Base-by-base conservation (phyloP, 441 rosid genomes). In the Aquilaria agallochum region DNA sequence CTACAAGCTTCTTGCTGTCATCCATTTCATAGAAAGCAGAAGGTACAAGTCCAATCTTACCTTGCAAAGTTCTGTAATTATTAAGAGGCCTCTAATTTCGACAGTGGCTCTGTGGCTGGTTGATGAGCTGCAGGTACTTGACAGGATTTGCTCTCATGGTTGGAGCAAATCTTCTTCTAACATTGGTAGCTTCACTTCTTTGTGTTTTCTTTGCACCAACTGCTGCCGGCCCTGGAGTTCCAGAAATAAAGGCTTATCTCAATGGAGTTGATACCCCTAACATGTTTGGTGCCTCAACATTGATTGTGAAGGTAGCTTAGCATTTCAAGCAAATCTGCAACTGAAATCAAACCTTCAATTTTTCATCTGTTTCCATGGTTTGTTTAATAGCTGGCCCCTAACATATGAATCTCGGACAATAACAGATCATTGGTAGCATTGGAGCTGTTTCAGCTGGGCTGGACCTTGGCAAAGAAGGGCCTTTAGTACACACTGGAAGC, bases 181-280 rank as follows among this genome's bases (percentile, higher is more conserved):
- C 97, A n/a, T 59, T 81, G 44, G 65, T 76, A 54, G 97, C 98
- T 5, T 69, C 97, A 60, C 68, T 84, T 55, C 81, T 93, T 12
- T 85, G 92, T 64, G 96, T 88, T 15, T 88, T 71, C 45, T 88
- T 90, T 62, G 98, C 98, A 20, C 96, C 98, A 1, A 90, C 98
- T 0, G 98, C 98, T 0, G 97, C 98, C 31, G 98, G 98, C 10
- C 97, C 97, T 42, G 97, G 97, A n/a, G 87, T 93, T 32, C 97
- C 98, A 49, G 98, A 93, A 76, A 85, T 90, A 72, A 93, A 93
- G 77, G 98, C 98, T 62, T 93, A 93, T 68, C 97, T 93, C 56
- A 93, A 93, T 78, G 98, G 98, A 4, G 80, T 93, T 5, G 97
- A 93, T 68, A 88, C 95, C 63, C 98, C 98, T 8, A 83, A 88